Conservation (phyloP, 805 yeast species). For the Ogataea siamensis region DNA sequence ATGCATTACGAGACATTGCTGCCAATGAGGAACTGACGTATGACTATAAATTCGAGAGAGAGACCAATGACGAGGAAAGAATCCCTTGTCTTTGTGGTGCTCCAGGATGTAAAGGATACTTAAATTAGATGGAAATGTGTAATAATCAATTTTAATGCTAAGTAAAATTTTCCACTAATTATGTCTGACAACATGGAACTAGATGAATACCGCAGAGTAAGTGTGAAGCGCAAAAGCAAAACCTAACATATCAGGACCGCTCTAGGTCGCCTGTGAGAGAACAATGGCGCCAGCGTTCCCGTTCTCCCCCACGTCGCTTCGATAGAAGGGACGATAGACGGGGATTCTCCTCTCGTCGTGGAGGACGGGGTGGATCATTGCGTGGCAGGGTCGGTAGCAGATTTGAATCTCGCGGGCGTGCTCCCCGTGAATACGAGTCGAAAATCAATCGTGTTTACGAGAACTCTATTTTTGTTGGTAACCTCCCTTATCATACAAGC, state of each 20-base stretch:
- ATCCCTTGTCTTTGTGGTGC: constrained; percentile 95
- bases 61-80: constrained; percentile 81
- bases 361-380: constrained; percentile 34
- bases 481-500: constrained; percentile 63
- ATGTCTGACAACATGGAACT: constrained; percentile 63
- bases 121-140: constrained; percentile 64
- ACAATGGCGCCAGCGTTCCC: constrained; percentile 31
- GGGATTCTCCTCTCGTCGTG: constrained; percentile 22
- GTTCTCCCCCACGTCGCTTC: constrained; percentile 26
- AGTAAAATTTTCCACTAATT: constrained; percentile 13
- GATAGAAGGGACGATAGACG: constrained; percentile 20
- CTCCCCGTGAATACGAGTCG: constrained; percentile 34
- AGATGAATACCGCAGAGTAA: constrained; percentile 61
- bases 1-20: constrained; percentile 83
- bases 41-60: constrained; percentile 93
- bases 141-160: constrained; percentile 6
- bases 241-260: constrained; percentile 26
- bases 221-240: constrained; percentile 26
- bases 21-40: constrained; percentile 93
- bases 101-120: constrained; percentile 86
- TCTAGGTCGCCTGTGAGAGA: constrained; percentile 36
- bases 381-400: constrained; percentile 19
- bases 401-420: constrained; percentile 28
- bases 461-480: constrained; percentile 71
- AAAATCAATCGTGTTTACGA: constrained; percentile 57